Percentiles rank a stretch among this genome's conserved stretches.
Conservation (phyloP, 495 filamentous ascomycete genomes). For the Extremus antarcticus region DNA sequence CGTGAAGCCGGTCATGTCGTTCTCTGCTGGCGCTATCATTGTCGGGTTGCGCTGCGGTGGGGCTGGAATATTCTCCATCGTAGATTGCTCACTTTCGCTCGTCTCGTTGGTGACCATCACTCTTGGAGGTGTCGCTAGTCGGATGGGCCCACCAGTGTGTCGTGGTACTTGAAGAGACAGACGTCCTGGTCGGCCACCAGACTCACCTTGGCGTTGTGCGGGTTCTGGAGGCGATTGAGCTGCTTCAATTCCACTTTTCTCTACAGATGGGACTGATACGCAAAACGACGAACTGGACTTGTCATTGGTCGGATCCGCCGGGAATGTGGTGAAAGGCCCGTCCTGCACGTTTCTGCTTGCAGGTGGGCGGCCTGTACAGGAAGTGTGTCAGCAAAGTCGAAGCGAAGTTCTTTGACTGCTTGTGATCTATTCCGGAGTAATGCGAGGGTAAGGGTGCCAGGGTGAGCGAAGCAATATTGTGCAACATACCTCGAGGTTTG, state of each 20-base stretch:
- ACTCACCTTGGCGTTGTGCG: conserved; percentile 23
- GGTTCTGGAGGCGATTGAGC: conserved; percentile 21
- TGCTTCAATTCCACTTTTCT: too few relatives aligned
- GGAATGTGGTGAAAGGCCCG: conserved; percentile 81
- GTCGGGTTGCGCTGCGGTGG: not conserved
- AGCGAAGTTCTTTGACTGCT: too few relatives aligned
- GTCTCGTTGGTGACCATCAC: conserved; percentile 13
- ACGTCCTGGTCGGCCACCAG: conserved; percentile 40
- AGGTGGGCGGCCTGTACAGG: conserved; percentile 57
- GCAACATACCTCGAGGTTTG: conserved; percentile 44
- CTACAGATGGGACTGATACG: not conserved
- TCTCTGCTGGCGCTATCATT: not conserved
- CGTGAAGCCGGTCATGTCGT: conserved; percentile 9
- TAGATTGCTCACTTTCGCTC: conserved; percentile 4
- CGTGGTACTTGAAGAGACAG: conserved; percentile 75
- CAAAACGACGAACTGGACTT: not conserved
- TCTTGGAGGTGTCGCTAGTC: conserved; percentile 47
- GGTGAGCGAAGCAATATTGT: not conserved
- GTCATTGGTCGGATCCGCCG: conserved; percentile 49
- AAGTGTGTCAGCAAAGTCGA: not conserved
- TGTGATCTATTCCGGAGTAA: too few relatives aligned
- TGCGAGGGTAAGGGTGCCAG: too few relatives aligned
- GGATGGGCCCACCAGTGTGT: conserved; percentile 59
- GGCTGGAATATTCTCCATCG: not conserved
- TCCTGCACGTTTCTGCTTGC: conserved; percentile 62